These are phyloP conservation scores for Candida hungchunana DNA, from an alignment of 805 yeast genomes.

Conservation along the genomic window DNA sequence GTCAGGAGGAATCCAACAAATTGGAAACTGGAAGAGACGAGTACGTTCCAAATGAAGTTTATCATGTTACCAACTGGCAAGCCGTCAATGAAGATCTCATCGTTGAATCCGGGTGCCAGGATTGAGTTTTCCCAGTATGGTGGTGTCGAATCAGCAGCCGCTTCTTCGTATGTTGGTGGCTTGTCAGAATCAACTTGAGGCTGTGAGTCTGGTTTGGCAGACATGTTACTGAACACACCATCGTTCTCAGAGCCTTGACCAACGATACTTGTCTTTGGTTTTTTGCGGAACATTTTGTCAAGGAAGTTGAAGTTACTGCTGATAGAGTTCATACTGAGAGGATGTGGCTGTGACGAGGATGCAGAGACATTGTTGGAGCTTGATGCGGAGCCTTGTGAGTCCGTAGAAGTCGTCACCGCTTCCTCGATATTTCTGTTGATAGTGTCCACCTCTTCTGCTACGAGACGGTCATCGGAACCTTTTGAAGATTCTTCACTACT, in stretches of 20 bases:
- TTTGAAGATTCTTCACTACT: neutral
- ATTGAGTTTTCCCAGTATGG: constrained; percentile 95
- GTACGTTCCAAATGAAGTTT: constrained; percentile 83
- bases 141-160: constrained; percentile 89
- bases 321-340: constrained; percentile 17
- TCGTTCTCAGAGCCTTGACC: constrained; percentile 49
- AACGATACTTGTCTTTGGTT: constrained; percentile 4
- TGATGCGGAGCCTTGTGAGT: constrained; percentile 5
- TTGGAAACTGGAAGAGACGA: constrained; percentile 89
- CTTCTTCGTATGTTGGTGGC: constrained; percentile 91
- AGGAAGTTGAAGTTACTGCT: constrained; percentile 37
- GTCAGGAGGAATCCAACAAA: constrained; percentile 90
- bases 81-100: constrained; percentile 92
- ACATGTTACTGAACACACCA: constrained; percentile 89
- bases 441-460: constrained; percentile 5
- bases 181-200: constrained; percentile 39
- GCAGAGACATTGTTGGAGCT: neutral
- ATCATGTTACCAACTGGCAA: constrained; percentile 92
- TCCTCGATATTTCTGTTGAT: constrained; percentile 10
- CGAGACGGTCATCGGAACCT: constrained; percentile 4
- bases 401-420: constrained; percentile 2
- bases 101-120: constrained; percentile 68
- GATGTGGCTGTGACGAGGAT: neutral
- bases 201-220: constrained; percentile 75
- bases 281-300: constrained; percentile 32